Evolutionary conservation across 2,329 filamentous ascomycete species (phyloP), one percentile per base, ranked within the genome.

Genomic region (Xylaria sp.): DNA sequence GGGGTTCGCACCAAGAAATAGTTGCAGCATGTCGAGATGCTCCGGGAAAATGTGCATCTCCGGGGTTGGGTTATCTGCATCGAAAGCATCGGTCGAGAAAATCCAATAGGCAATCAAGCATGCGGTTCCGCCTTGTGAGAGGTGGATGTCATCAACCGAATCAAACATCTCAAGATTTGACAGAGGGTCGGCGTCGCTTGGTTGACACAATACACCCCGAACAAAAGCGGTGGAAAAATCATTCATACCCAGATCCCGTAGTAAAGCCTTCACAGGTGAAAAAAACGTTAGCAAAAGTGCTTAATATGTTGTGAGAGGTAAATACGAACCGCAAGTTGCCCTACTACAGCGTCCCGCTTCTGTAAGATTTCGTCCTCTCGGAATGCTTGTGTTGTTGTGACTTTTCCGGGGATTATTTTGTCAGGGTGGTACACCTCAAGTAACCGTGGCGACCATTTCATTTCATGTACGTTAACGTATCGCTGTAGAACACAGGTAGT

Each of bases 401-500:
- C 83, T 66, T 86, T 87, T 2, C 87, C 85, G 0, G 88, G 86
- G 6, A 94, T 84, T 24, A 89, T 83, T 74, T 85, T 88, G 64
- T 88, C 85, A 0, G 92, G 92, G 61, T 88, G 84, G 70, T 90
- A 88, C 67, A 86, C 89, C 79, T 95, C 92, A 69, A 92, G 84
- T 64, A 94, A 78, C 59, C 92, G 82, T 14, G 86, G 81, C 1
- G 89, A 85, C 89, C 89, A 91, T 54, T 87, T 85, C 77, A 91
- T 78, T 27, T 82, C 82, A 71, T 89, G 86, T 6, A 80, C 82
- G 71, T 89, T 89, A 69, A 93, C 85, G 72, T 93, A 95, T 54
- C 90, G 87, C 76, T 94, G 92, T 11, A 94, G 80, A 19, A 94
- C 81, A 76, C 92, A 92, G 0, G 91, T 93, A n/a, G 93, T 84